Evolutionary conservation across 225 moss, liverwort and hornwort genomes (phyloP), one percentile per base, ranked within the genome.

Genomic region (Anthoceros angustus): DNA sequence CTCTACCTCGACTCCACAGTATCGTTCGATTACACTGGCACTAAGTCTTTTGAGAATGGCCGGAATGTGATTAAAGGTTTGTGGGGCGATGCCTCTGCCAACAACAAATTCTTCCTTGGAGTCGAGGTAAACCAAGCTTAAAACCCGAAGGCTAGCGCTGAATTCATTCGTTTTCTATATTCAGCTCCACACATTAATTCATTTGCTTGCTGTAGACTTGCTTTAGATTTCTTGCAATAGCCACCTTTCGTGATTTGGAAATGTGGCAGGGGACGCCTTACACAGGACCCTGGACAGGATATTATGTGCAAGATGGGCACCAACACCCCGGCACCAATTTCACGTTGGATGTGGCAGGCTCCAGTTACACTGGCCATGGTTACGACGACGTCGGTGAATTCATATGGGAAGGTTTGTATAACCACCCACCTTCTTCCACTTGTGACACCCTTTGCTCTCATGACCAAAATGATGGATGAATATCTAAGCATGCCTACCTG

Each of bases 61-160:
- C 46, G 46, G 46, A 48, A 48, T 48, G 46, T 48, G 46, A 48
- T 48, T 48, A 1, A 48, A 48, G 46, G 46, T 48, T 48, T 48
- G 46, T 48, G 46, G 46, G 46, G 46, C 46, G 46, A 48, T 48
- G 46, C 46, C 46, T 48, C 46, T 48, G 46, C 46, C 46, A 48
- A 48, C 46, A 48, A 48, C 46, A 48, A 48, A 48, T 48, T 48
- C 46, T 48, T 48, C 46, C 46, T 48, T 48, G 46, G 46, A 5
- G 46, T 48, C 46, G 14, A 48, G 3, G 46, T 48, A 32, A 48
- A 48, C 43, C 43, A 45, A 45, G 43, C 43, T 45, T 45, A 9
- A 45, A 45, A 45, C 14, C 43, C 14, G 14, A 45, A 45, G n/a
- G n/a, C n/a, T n/a, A n/a, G n/a, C 43, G 9, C 43, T 45, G 43